Conservation (phyloP, 106 monocot species). For the Xerophyta viscosa region DNA sequence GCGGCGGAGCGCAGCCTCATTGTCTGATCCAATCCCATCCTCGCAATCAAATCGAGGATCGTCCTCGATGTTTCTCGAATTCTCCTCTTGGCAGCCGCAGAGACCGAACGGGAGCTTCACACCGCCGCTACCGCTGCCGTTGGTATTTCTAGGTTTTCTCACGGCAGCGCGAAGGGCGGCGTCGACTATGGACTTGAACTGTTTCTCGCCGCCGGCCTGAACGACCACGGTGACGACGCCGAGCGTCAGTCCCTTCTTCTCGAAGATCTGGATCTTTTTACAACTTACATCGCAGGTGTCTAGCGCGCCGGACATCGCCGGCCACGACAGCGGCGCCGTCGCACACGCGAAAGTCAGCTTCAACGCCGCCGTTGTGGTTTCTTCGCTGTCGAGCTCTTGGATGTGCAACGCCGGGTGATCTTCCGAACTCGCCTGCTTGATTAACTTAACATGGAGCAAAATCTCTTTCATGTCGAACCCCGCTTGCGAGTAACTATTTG, state of each 20-base stretch:
- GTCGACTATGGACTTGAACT: constrained; percentile 51
- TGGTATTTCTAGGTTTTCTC: constrained; percentile 41
- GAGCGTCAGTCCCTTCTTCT: constrained; percentile 77
- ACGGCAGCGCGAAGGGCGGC: constrained; percentile 48
- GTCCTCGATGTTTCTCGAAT: constrained; percentile 15
- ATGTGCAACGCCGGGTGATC: constrained; percentile 65
- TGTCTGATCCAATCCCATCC: constrained; percentile 8
- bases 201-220: constrained; percentile 31
- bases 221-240: constrained; percentile 48
- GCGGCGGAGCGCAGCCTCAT: constrained; percentile 10
- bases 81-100: constrained; percentile 86
- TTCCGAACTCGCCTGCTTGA: constrained; percentile 60
- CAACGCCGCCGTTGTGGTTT: constrained; percentile 18
- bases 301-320: constrained; percentile 55
- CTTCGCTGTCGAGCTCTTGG: constrained; percentile 20
- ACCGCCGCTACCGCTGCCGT: too few species aligned
- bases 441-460: constrained; percentile 50
- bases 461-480: constrained; percentile 84
- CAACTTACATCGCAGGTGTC: constrained; percentile 55
- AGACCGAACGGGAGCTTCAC: constrained; percentile 88
- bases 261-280: constrained; percentile 84
- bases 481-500: constrained; percentile 79
- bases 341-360: constrained; percentile 63
- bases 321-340: constrained; percentile 67
- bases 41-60: constrained; percentile 23